Base-by-base conservation (phyloP, 768 basidiomycete genomes). In the Phlebiopsis flavidoalba region DNA sequence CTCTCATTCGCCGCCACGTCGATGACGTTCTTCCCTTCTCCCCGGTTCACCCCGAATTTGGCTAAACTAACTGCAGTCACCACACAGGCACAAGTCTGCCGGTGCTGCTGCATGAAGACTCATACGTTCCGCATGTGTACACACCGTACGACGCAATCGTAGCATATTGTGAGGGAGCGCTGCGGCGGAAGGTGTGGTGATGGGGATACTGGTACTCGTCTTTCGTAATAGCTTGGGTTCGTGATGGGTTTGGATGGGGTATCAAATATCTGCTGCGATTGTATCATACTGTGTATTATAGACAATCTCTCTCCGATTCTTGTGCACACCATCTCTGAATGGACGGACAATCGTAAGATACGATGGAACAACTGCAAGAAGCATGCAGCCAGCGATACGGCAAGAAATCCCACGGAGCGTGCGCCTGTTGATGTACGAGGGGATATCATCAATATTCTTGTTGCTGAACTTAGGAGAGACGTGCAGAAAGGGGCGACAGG, bases 131-230 rank as follows among this genome's bases (percentile, higher is more conserved):
- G 5, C 40, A 55, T 21, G 21, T 45, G 8, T 55, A 55, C 54
- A 19, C 31, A n/a, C 52, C 52, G 52, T 53, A n/a, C 54, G 54
- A 61, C 8, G 55, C 60, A 15, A 61, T 61, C 19, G 48, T 55
- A 12, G n/a, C 48, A 11, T 61, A 61, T 21, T 61, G 60, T 35
- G 60, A 61, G 35, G 48, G 47, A 48, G 36, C 55, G 5, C 31
- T 61, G 36, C 26, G 55, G 49, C 55, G 60, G 31, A 48, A 52
- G 33, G 54, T 36, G 26, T 61, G 60, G 60, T 61, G 50, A 55
- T 36, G 35, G n/a, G 31, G 35, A 17, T 43, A 17, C 8, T 43
- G 4, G 40, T 12, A 43, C 11, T 43, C 11, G 40, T 43, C 40
- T 43, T 17, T 43, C 40, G 3, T 43, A 43, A 43, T 43, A 10